Evolutionary conservation across 2,329 filamentous ascomycete species (phyloP), one percentile per base, ranked within the genome.

Genomic region (Curvularia eragrostidis): DNA sequence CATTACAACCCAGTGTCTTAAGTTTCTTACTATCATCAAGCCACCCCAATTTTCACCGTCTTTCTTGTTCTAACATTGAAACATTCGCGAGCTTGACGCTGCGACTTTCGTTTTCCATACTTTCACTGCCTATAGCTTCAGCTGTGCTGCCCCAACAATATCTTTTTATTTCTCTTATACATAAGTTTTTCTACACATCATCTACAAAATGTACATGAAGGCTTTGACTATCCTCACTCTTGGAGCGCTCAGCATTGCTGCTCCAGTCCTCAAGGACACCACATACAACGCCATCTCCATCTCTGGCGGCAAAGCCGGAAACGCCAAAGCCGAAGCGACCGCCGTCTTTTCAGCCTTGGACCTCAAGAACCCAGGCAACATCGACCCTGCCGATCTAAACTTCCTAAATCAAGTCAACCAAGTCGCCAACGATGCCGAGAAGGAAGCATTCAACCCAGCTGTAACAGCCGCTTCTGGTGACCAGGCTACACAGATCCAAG

Each of bases 361-460:
- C 64, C 69, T 75, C 26, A 70, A 67, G 52, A 72, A 85, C 66
- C 79, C 83, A 1, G 79, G 77, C 44, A 76, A 71, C 21, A 81
- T 86, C 43, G 79, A 81, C 47, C 68, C 73, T 10, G 69, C 74
- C 9, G 84, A 86, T 63, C 71, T 84, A 4, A 75, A 77, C 32
- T 85, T 85, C 69, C 77, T 87, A 64, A 78, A 81, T 54, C 77
- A 78, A 0, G 84, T 84, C 18, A 84, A 85, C 63, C 76, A 78
- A 62, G 80, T 81, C 0, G 83, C 84, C 53, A 84, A 87, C 69
- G 69, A 75, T 23, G 84, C 84, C n/a, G 85, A 87, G 74, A 79
- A 74, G 1, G 75, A 79, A 8, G 77, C 76, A 0, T 87, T 85
- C 77, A 85, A 87, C 74, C 78, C 82, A 15, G 80, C 83, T 38